These are phyloP conservation scores for cucumber (Cucumis sativus) DNA, from an alignment of 306 rosid species.

Conservation along the genomic window Cucumber_9930_V3 NC_026655.2:792501-793000, in stretches of 20 bases:
- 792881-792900: constrained; percentile 6
- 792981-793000: background rate
- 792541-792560: constrained; percentile 34
- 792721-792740: background rate
- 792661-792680: background rate
- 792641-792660: constrained; percentile 5
- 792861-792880: background rate
- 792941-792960: background rate
- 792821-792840: no score
- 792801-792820: background rate
- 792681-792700: background rate
- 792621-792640: background rate
- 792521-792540: constrained; percentile 45
- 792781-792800: background rate
- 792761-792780: constrained; percentile 1
- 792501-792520: constrained; percentile 21
- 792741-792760: background rate
- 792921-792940: background rate
- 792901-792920: background rate
- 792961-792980: background rate
- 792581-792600: background rate
- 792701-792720: background rate
- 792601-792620: constrained; percentile 1
- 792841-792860: background rate
- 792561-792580: background rate